Percentiles rank a stretch among this genome's conserved stretches.
Evolutionary conservation across 805 yeast genomes (phyloP).

Genomic region (Kuraishia hungarica): DNA sequence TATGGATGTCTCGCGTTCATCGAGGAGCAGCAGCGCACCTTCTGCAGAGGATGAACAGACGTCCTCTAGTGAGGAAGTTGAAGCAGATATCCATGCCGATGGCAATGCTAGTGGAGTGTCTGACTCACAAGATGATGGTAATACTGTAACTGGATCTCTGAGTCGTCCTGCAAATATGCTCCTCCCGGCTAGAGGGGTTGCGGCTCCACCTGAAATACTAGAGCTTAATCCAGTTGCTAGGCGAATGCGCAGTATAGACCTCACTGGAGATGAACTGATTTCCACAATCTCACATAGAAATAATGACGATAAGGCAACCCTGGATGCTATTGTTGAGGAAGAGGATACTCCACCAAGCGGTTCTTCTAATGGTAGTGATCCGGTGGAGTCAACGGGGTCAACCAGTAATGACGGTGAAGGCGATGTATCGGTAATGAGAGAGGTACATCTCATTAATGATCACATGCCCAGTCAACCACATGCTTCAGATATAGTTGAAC

Average conservation of each 20-base stretch:
- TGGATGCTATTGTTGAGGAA: background rate
- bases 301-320: background rate
- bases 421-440: background rate
- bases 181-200: background rate
- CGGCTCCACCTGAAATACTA: background rate
- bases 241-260: background rate
- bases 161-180: no score
- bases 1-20: no score
- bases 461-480: background rate
- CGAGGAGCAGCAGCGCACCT: no score
- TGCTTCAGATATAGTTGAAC: background rate
- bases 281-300: background rate
- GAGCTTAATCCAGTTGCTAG: background rate
- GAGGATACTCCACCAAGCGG: background rate
- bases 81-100: no score
- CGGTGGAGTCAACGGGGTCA: no score
- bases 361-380: background rate
- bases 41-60: no score
- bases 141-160: no score
- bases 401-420: background rate
- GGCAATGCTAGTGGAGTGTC: no score
- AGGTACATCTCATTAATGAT: background rate
- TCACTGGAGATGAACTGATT: background rate
- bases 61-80: no score
- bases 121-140: no score